Evolutionary conservation across 345 rosid species (phyloP).

Genomic region (Erucastrum elatum): DNA sequence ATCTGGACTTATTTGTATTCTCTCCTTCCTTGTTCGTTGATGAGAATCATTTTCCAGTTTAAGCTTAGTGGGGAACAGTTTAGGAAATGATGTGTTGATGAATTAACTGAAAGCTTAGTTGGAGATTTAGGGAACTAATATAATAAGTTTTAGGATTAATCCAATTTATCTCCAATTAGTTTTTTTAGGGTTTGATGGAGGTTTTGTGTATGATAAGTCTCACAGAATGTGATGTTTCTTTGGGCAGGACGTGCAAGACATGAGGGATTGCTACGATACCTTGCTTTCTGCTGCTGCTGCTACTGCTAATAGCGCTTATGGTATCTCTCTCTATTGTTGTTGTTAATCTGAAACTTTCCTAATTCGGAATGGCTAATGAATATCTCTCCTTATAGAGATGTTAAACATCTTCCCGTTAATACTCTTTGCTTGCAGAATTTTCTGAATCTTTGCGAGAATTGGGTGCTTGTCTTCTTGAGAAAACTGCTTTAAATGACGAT

Average conservation of each 20-base stretch:
- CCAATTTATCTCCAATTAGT: too few relatives aligned
- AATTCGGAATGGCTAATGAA: background rate
- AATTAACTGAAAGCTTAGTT: too few relatives aligned
- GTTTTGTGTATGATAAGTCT: too few relatives aligned
- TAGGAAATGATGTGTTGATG: background rate
- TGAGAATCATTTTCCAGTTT: background rate
- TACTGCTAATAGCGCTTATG: constrained; percentile 83
- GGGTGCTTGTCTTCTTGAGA: constrained; percentile 86
- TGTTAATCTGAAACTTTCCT: background rate
- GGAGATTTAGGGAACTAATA: too few relatives aligned
- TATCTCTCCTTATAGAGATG: background rate
- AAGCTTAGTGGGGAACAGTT: background rate
- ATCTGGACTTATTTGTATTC: constrained; percentile 6
- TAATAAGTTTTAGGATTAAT: too few relatives aligned
- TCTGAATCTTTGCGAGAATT: constrained; percentile 85
- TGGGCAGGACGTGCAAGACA: constrained; percentile 74
- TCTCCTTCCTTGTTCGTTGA: background rate
- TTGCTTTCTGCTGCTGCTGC: constrained; percentile 97
- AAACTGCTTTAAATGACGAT: constrained; percentile 72
- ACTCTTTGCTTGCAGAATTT: constrained; percentile 64
- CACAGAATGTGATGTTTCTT: too few relatives aligned
- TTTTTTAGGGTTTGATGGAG: too few relatives aligned
- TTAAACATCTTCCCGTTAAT: too few relatives aligned
- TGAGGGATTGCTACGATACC: constrained; percentile 90
- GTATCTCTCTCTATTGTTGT: constrained; percentile 35